Evolutionary conservation across 352 stramenopile species (phyloP).

Genomic region (Pseudoperonospora humuli): DNA sequence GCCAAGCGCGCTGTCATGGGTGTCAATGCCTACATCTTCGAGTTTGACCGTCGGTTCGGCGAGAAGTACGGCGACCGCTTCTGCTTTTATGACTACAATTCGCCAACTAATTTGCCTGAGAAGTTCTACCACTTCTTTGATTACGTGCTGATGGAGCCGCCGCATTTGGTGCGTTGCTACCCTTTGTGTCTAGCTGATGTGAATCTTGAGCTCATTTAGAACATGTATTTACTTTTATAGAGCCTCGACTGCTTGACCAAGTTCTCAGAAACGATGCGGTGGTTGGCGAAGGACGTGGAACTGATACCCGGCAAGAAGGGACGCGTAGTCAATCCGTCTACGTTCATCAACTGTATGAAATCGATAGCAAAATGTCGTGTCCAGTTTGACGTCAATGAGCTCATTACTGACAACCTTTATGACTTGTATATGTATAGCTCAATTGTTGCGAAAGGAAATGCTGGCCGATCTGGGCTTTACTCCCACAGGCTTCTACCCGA

Average conservation of each 20-base stretch:
- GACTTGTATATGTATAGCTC: slow-evolving; percentile 17
- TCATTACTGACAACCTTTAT: background rate
- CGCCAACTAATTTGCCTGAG: slow-evolving; percentile 25
- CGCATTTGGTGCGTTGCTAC: slow-evolving; percentile 28
- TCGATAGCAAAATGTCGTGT: background rate
- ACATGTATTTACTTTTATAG: slow-evolving; percentile 4
- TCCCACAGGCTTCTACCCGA: slow-evolving; percentile 37
- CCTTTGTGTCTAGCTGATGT: background rate
- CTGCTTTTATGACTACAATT: slow-evolving; percentile 47
- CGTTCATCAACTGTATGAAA: slow-evolving; percentile 40
- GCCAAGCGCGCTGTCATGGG: slow-evolving; percentile 21
- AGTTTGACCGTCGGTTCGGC: slow-evolving; percentile 40
- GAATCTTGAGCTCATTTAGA: background rate
- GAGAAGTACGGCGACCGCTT: slow-evolving; percentile 43
- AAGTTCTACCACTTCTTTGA: slow-evolving; percentile 52
- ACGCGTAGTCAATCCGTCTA: slow-evolving; percentile 30
- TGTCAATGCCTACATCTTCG: slow-evolving; percentile 43
- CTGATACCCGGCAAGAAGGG: slow-evolving; percentile 24
- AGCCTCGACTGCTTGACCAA: slow-evolving; percentile 39
- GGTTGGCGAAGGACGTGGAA: slow-evolving; percentile 30
- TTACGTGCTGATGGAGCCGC: slow-evolving; percentile 43
- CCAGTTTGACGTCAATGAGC: background rate
- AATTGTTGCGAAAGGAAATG: slow-evolving; percentile 37
- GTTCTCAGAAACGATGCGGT: slow-evolving; percentile 45
- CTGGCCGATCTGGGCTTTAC: slow-evolving; percentile 35